Evolutionary conservation across 441 rosid species (phyloP).

Genomic region (Corymbia calophylla): DNA sequence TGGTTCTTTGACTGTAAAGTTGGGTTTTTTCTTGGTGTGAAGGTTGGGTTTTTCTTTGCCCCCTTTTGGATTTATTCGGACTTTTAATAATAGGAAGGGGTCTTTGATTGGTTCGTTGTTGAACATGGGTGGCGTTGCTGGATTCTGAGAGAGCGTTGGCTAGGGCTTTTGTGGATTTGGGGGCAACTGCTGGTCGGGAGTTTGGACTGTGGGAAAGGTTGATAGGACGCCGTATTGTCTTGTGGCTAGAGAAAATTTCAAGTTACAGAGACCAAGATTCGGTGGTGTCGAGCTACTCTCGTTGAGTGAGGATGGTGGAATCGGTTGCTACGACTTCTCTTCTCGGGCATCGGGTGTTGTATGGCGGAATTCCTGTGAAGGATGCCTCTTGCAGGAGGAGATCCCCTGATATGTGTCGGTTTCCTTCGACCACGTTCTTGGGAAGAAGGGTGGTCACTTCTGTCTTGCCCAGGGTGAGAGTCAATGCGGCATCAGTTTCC

Average conservation of each 20-base stretch:
- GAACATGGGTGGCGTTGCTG: background rate
- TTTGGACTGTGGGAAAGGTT: background rate
- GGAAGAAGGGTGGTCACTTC: conserved; percentile 24
- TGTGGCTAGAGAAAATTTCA: background rate
- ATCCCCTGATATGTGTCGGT: conserved; percentile 12
- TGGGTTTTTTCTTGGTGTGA: conserved; percentile 16
- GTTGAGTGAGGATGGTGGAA: conserved; percentile 52
- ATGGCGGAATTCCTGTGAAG: conserved; percentile 27
- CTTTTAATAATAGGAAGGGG: background rate
- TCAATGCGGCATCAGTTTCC: conserved; percentile 10
- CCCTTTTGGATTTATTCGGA: background rate
- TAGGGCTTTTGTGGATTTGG: background rate
- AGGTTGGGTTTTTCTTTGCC: conserved; percentile 19
- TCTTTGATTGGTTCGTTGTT: conserved; percentile 12
- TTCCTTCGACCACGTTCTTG: conserved; percentile 19
- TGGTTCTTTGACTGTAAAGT: conserved; percentile 20
- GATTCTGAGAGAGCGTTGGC: background rate
- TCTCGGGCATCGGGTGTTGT: conserved; percentile 41
- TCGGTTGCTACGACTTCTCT: conserved; percentile 63
- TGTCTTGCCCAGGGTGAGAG: conserved; percentile 22
- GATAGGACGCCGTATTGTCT: background rate
- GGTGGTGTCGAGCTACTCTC: conserved; percentile 2
- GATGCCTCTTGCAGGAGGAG: conserved; percentile 24
- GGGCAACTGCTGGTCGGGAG: background rate
- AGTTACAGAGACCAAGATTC: background rate